Base-by-base conservation (phyloP, 257 asterid species). In the Echites panduratus region DNA sequence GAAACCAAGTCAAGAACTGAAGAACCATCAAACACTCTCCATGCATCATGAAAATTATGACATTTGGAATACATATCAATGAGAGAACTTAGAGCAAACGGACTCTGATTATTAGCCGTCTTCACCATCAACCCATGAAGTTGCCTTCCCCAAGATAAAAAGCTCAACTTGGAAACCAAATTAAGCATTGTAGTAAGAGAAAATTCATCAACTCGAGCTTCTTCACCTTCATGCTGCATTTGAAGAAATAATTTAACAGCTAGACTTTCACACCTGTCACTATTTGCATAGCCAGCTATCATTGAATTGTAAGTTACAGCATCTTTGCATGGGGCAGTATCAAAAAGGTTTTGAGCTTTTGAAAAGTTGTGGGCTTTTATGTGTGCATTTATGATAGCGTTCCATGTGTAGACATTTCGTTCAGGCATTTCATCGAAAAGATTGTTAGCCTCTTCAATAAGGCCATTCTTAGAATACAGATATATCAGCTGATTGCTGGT, bases 31-130 rank as follows among this genome's bases (percentile, higher is more conserved):
- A 89, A 86, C 66, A 87, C 91, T 57, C 67, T 62, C 74, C 77
- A 78, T 49, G 92, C 83, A 78, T 89, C 90, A 65, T 26, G 49
- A 72, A 88, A 90, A 45, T 83, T 78, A 66, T 89, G 90, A 43
- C 95, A 87, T 84, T 94, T 94, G 9, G 99, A 94, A 73, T 94
- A 91, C 99, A 94, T 94, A 56, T 85, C 93, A 38, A 91, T 74
- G 80, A 94, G 84, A 76, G 98, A 88, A 83, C 93, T 94, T 72
- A 89, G 74, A 0, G 96, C 83, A 76, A 88, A 94, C 10, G 58
- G 76, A 79, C 93, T 88, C 53, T 79, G 66, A 78, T 87, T 82
- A 77, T 87, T 89, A 58, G 90, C 90, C 57, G 83, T 88, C 88
- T 91, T 91, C 53, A 87, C 83, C 99, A 94, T 94, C 65, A 79